Evolutionary conservation across 306 rosid genomes (phyloP), one percentile per base, ranked within the genome.

Genomic region (Quercus engelmannii): DNA sequence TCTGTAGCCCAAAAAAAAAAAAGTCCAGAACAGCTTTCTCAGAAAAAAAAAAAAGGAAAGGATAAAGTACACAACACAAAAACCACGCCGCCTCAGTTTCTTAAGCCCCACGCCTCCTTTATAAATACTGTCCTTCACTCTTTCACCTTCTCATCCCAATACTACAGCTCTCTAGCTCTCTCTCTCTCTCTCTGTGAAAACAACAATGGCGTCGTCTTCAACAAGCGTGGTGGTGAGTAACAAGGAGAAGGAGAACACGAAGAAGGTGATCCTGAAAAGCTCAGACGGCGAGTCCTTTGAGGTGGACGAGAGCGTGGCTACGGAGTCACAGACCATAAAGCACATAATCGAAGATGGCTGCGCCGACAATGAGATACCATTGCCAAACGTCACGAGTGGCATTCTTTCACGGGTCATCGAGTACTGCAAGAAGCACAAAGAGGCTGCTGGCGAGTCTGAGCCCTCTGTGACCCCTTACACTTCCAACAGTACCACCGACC

Each of bases 301-400:
- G 85, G 90, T 88, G 7, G 92, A 86, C 30, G 92, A 88, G 82
- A 87, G 82, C 55, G 92, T 88, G 74, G 92, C 92, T 1, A 31
- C 86, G 79, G 90, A 84, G 59, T 86, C 88, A 1, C 92, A 88
- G 79, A 88, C 90, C 19, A 88, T 86, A 68, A 88, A 86, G 78
- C 92, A 88, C 84, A 84, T 86, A 88, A 80, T 88, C n/a, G 90
- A 86, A 72, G 92, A 84, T 78, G 92, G 84, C 41, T 88, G 92
- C 71, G 90, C 90, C 68, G 86, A 84, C 73, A 88, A 84, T 52
- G 90, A 87, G 13, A 88, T 88, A 63, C 92, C 92, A 1, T 86
- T 88, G 13, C 92, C 88, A n/a, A 88, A 88, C 78, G 92, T 88
- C 15, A 88, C 86, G 67, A 88, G 92, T 82, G 86, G 84, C 88